These are phyloP conservation scores for Pichia cephalocereana DNA, from an alignment of 805 yeast species.

Conservation along the genomic window DNA sequence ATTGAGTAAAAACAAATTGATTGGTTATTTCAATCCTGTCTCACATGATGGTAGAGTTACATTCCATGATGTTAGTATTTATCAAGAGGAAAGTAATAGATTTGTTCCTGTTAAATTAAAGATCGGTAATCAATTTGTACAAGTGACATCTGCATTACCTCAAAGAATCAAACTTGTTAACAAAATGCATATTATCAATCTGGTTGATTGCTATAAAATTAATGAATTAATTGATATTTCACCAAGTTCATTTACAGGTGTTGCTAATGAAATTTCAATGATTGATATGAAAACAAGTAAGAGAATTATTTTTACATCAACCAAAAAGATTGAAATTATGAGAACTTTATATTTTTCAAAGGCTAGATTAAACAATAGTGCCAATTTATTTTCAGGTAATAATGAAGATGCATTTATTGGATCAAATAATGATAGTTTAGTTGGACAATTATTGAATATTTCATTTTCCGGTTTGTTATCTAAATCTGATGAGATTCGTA, in stretches of 20 bases:
- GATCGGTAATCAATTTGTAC: constrained; percentile 63
- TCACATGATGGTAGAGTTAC: constrained; percentile 43
- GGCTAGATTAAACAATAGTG: constrained; percentile 29
- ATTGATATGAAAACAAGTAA: constrained; percentile 25
- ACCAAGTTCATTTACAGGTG: constrained; percentile 36
- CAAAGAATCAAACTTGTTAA: constrained; percentile 30
- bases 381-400: constrained; percentile 1
- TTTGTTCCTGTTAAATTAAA: constrained; percentile 54
- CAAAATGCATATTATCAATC: constrained; percentile 27
- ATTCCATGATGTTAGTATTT: constrained; percentile 43
- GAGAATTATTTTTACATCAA: constrained; percentile 35
- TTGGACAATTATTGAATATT: constrained; percentile 56
- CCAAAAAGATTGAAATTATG: constrained; percentile 55
- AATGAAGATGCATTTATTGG: constrained; percentile 29
- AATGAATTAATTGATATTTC: constrained; percentile 31
- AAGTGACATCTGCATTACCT: constrained; percentile 40
- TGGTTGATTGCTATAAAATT: constrained; percentile 36
- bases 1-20: constrained; percentile 37
- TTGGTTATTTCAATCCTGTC: constrained; percentile 32
- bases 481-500: constrained; percentile 46
- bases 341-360: constrained; percentile 61
- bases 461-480: constrained; percentile 63
- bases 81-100: constrained; percentile 37
- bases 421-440: constrained; percentile 16
- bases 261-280: constrained; percentile 42